Conservation (phyloP, 2,329 filamentous ascomycete genomes). For the Hypoxylon sp. region DNA sequence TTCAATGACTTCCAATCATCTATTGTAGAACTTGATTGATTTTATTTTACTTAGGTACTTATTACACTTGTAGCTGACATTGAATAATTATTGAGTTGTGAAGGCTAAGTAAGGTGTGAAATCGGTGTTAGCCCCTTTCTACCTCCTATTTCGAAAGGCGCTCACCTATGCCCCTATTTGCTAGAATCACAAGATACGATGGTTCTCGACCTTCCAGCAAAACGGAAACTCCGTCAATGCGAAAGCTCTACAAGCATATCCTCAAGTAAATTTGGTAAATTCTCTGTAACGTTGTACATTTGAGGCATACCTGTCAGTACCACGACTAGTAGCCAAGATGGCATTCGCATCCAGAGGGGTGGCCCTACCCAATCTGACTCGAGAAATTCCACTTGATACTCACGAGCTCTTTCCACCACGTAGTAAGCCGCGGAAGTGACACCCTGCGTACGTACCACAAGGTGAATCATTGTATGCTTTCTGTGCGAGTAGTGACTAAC, state of each 20-base stretch:
- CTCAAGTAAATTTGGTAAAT: neutral
- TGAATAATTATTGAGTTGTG: no score
- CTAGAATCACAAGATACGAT: no score
- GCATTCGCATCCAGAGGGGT: neutral
- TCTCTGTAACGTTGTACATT: neutral
- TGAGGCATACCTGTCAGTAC: neutral
- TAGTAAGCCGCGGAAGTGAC: neutral
- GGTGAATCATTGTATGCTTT: conserved; percentile 7
- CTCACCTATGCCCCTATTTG: no score
- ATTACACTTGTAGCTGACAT: no score
- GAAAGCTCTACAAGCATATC: neutral
- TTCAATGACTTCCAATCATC: no score
- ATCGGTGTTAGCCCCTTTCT: no score
- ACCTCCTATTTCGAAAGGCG: no score
- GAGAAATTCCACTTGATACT: neutral
- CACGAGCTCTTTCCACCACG: neutral
- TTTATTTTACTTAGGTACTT: no score
- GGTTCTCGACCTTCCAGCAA: no score
- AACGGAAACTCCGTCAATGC: no score
- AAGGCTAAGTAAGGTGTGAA: no score
- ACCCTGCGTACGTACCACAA: conserved; percentile 3
- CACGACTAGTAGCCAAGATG: neutral
- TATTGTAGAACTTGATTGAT: no score
- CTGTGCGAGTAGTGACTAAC: neutral
- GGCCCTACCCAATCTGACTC: neutral